A percentile compares a stretch with the other conserved stretches of the same genome.
Evolutionary conservation across 140 eudicot genomes (phyloP).

Genomic region (Senecio squalidus): DNA sequence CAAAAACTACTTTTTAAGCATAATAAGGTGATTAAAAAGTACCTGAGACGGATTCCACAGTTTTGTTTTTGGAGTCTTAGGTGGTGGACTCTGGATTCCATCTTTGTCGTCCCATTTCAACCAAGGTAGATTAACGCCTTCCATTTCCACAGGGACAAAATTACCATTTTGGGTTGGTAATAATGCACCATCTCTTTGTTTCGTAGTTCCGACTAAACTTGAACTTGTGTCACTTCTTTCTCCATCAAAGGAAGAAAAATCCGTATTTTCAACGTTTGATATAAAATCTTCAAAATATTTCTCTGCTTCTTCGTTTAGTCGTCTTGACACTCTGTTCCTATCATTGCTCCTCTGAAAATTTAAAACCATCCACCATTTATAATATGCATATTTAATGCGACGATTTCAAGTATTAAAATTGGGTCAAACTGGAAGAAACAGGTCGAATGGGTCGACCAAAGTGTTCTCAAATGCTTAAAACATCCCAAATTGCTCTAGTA

Average conservation of each 20-base stretch:
- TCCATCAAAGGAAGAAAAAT: conserved; percentile 91
- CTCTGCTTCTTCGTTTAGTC: conserved; percentile 78
- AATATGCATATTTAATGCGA: neutral
- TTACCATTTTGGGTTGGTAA: too few relatives aligned
- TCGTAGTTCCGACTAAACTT: conserved; percentile 45
- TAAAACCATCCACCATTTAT: conserved; percentile 13
- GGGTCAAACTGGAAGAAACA: too few relatives aligned
- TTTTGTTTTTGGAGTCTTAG: conserved; percentile 50
- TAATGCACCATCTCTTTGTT: conserved; percentile 36
- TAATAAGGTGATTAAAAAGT: too few relatives aligned
- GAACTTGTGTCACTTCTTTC: conserved; percentile 97
- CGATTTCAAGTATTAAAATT: too few relatives aligned
- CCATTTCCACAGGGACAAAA: conserved; percentile 57
- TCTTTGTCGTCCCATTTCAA: conserved; percentile 78
- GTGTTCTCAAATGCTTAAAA: too few relatives aligned
- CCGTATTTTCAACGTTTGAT: conserved; percentile 85
- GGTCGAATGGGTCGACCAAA: too few relatives aligned
- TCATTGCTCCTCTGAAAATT: conserved; percentile 69
- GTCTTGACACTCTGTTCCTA: conserved; percentile 52
- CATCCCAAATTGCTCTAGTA: too few relatives aligned
- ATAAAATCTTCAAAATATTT: conserved; percentile 73
- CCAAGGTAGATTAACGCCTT: conserved; percentile 88
- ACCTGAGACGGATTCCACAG: conserved; percentile 73
- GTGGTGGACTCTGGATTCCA: conserved; percentile 33
- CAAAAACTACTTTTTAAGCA: too few relatives aligned